Conservation (phyloP, 495 filamentous ascomycete genomes). For the Hypoxylon fuscum region DNA sequence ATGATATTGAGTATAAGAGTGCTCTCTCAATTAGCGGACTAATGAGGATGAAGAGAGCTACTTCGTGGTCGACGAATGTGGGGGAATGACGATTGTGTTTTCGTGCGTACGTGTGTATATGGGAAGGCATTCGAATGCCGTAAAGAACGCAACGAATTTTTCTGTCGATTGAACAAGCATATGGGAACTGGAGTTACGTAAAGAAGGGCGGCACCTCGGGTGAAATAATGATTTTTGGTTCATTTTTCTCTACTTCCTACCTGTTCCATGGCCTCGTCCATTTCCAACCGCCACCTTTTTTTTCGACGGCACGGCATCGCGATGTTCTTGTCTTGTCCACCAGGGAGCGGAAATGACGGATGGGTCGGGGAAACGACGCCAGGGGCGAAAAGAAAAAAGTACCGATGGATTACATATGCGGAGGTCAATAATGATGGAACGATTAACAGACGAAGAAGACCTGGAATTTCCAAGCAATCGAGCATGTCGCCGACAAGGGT, state of each 20-base stretch:
- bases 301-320: background rate
- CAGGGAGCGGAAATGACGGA: background rate
- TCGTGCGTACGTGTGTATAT: constrained; percentile 32
- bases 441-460: constrained; percentile 20
- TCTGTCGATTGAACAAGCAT: constrained; percentile 34
- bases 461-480: constrained; percentile 10
- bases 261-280: background rate
- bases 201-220: constrained; percentile 15
- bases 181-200: constrained; percentile 36
- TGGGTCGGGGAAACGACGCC: constrained; percentile 4
- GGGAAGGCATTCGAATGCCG: constrained; percentile 18
- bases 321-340: background rate
- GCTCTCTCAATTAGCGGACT: constrained; percentile 60
- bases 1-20: constrained; percentile 93
- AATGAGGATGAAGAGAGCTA: constrained; percentile 6
- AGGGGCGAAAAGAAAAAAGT: constrained; percentile 4
- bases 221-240: constrained; percentile 34
- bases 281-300: background rate
- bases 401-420: constrained; percentile 19
- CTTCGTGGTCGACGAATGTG: too few relatives aligned
- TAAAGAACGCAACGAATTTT: constrained; percentile 26
- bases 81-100: background rate
- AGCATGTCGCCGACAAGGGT: constrained; percentile 3
- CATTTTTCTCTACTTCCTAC: background rate
- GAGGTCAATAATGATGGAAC: constrained; percentile 28